Conservation (phyloP, 768 basidiomycete species). For the Lentinula detonsa region DNA sequence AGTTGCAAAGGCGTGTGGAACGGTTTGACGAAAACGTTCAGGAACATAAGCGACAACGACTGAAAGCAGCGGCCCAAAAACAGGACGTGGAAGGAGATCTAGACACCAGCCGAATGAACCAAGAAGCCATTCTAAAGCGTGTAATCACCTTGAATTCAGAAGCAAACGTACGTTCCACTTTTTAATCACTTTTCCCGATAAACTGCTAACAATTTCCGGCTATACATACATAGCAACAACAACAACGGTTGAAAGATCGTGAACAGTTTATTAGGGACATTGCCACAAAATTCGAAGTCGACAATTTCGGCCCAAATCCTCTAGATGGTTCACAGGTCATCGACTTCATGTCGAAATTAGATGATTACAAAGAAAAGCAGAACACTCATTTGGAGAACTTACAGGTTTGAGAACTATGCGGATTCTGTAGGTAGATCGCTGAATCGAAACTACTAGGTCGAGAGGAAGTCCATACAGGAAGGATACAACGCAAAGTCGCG, state of each 20-base stretch:
- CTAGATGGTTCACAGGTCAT: slow-evolving; percentile 65
- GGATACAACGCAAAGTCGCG: slow-evolving; percentile 59
- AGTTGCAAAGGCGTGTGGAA: slow-evolving; percentile 49
- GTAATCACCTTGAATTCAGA: slow-evolving; percentile 71
- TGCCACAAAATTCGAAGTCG: slow-evolving; percentile 60
- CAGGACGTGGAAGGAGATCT: slow-evolving; percentile 64
- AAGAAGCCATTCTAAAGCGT: slow-evolving; percentile 49
- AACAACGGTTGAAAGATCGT: slow-evolving; percentile 59
- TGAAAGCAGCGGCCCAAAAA: slow-evolving; percentile 40
- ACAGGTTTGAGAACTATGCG: slow-evolving; percentile 39
- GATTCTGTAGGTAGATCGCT: not conserved
- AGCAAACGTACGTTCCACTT: slow-evolving; percentile 45
- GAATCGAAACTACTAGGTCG: slow-evolving; percentile 31
- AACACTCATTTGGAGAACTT: slow-evolving; percentile 59
- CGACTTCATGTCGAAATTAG: slow-evolving; percentile 66
- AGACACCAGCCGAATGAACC: slow-evolving; percentile 36
- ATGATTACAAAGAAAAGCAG: slow-evolving; percentile 56
- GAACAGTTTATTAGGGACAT: slow-evolving; percentile 72
- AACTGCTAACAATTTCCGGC: not conserved
- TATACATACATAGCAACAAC: slow-evolving; percentile 52
- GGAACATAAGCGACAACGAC: slow-evolving; percentile 42
- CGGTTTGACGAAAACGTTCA: slow-evolving; percentile 57
- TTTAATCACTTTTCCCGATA: not conserved
- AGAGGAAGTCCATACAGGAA: slow-evolving; percentile 50
- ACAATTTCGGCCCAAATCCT: slow-evolving; percentile 66